Base-by-base conservation (phyloP, 768 basidiomycete genomes). In the Tephrocybe sp. region DNA sequence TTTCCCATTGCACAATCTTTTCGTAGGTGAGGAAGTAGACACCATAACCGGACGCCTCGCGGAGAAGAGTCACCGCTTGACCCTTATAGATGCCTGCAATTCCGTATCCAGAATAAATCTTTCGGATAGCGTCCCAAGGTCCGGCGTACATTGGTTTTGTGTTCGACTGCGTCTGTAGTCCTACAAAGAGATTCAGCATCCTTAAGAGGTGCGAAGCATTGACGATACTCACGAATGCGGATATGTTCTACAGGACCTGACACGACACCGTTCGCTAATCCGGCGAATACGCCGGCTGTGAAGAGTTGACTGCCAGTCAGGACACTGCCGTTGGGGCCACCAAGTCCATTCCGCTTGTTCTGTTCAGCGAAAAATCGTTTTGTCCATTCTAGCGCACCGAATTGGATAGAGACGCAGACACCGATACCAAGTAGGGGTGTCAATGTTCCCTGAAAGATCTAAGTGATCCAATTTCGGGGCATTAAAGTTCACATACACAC, bases 201-300 rank as follows among this genome's bases (percentile, higher is more conserved):
- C 47, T 45, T 31, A 35, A 39, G 34, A 14, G 49, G 61, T 23
- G 34, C 36, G n/a, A 45, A 35, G 20, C 39, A 30, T 13, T 14
- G 10, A n/a, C 41, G 16, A 12, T 26, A 73, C 88, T 65, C 58
- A 92, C 92, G 85, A 57, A 98, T 98, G 72, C 95, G 90, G 65
- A 98, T 94, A 64, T 98, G 95, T 67, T 98, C 95, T 14, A 98
- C 95, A 5, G 95, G 96, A 1, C 94, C 93, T 0, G 94, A 95
- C 33, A 97, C 93, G 52, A 96, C 76, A 23, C 92, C 87, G 63
- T 98, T 98, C 9, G 91, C 85, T 22, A 97, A 68, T 22, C 96
- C 96, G 19, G 95, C 96, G 33, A 83, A 71, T 4, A 92, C 82
- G 56, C 96, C 96, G 14, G 92, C 78, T 1, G 73, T 60, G 56